A percentile compares a stretch with the other conserved stretches of the same genome.
Conservation (phyloP, 768 basidiomycete species). For the Auriscalpium orientale region DNA sequence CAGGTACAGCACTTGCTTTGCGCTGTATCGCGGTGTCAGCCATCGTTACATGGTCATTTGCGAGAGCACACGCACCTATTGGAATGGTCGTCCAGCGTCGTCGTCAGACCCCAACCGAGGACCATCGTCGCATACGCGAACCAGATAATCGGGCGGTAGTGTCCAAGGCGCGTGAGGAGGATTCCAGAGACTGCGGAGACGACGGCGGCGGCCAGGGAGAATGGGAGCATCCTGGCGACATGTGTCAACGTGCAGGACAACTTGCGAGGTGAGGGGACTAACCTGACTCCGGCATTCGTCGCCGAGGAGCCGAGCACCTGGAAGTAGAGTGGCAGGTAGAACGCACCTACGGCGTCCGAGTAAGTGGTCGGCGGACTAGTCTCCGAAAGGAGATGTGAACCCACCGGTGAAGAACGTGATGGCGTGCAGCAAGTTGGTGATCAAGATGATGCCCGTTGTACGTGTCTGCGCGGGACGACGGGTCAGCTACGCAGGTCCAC, state of each 20-base stretch:
- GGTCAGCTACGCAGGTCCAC: background rate
- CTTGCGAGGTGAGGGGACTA: constrained; percentile 3
- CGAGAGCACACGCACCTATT: constrained; percentile 28
- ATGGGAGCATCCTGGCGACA: constrained; percentile 61
- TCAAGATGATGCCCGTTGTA: constrained; percentile 56
- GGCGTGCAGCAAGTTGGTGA: constrained; percentile 56
- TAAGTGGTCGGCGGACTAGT: background rate
- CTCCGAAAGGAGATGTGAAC: background rate
- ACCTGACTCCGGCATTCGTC: constrained; percentile 62
- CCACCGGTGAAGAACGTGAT: constrained; percentile 52
- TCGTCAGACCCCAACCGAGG: constrained; percentile 70
- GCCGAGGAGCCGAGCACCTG: constrained; percentile 74
- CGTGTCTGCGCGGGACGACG: constrained; percentile 38
- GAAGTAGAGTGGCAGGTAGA: constrained; percentile 71
- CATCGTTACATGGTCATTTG: background rate
- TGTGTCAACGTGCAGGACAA: background rate
- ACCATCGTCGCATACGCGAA: constrained; percentile 45
- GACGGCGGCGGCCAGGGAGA: constrained; percentile 51
- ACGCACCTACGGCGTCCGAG: constrained; percentile 32
- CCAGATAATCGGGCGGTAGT: constrained; percentile 62
- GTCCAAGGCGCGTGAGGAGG: constrained; percentile 46
- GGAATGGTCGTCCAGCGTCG: constrained; percentile 50
- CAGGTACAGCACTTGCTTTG: constrained; percentile 54
- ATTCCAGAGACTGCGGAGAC: constrained; percentile 52
- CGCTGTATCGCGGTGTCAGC: constrained; percentile 30